These are phyloP conservation scores for Penicillium sp. DNA, from an alignment of 2,329 filamentous ascomycete genomes.

Conservation along the genomic window DNA sequence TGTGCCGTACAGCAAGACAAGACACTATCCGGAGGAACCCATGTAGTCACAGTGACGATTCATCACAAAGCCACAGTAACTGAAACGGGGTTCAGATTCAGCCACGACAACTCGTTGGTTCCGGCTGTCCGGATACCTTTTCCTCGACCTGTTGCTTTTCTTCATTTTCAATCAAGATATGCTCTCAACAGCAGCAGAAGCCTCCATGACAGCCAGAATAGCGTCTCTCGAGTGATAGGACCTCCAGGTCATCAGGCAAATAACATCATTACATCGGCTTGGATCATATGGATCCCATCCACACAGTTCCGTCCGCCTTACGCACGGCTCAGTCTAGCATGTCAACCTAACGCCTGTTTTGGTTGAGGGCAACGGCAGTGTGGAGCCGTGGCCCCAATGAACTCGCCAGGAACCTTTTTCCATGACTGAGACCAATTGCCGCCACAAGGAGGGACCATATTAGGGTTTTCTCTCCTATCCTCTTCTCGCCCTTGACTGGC, in stretches of 20 bases:
- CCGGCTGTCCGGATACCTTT: neutral
- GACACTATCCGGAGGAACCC: neutral
- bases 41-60: neutral
- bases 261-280: neutral
- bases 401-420: constrained; percentile 23
- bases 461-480: constrained; percentile 9
- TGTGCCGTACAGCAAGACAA: neutral
- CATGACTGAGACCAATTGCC: constrained; percentile 19
- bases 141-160: neutral
- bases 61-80: neutral
- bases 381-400: constrained; percentile 23
- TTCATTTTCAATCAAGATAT: neutral
- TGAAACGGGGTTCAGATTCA: neutral
- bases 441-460: constrained; percentile 6
- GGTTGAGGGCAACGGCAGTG: constrained; percentile 1
- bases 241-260: neutral
- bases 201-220: neutral
- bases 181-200: neutral
- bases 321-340: neutral
- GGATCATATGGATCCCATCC: neutral
- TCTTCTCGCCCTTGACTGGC: neutral
- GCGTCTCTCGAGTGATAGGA: neutral
- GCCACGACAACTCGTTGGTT: neutral
- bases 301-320: too few relatives aligned
- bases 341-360: neutral